Percentiles rank a stretch among this genome's conserved stretches.
Conservation (phyloP, 768 basidiomycete genomes). For the Podaxis pistillaris region DNA sequence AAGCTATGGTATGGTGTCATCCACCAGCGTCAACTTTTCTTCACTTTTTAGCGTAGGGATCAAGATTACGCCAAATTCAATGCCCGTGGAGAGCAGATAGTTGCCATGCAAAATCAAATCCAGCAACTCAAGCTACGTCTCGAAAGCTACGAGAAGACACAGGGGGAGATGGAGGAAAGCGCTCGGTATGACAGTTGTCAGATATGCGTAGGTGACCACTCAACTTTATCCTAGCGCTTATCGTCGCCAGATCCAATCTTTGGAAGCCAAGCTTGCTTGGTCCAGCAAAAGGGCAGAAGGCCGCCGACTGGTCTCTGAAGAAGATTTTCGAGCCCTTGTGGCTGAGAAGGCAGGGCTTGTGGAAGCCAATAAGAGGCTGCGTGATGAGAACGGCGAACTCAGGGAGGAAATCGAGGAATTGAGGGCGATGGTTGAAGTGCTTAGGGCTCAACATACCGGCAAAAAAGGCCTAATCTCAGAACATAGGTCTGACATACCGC, state of each 20-base stretch:
- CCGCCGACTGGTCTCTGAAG: conserved; percentile 29
- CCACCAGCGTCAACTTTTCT: not conserved
- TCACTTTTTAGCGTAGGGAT: conserved; percentile 48
- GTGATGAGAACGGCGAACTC: conserved; percentile 52
- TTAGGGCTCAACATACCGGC: conserved; percentile 57
- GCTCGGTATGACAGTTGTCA: conserved; percentile 45
- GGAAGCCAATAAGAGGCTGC: conserved; percentile 51
- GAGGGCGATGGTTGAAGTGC: conserved; percentile 65
- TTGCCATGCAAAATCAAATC: conserved; percentile 52
- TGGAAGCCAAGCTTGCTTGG: conserved; percentile 56
- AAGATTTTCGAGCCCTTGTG: conserved; percentile 44
- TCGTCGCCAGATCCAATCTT: conserved; percentile 57
- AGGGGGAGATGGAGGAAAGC: conserved; percentile 52
- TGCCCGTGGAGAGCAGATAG: conserved; percentile 57
- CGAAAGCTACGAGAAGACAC: conserved; percentile 54
- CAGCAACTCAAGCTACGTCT: conserved; percentile 67
- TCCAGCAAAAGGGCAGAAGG: conserved; percentile 41
- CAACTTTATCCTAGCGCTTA: conserved; percentile 38
- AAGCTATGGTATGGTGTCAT: conserved; percentile 62
- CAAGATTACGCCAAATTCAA: conserved; percentile 71
- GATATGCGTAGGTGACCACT: conserved; percentile 4
- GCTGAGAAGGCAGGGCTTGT: conserved; percentile 44
- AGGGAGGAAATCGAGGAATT: conserved; percentile 56
- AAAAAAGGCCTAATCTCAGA: conserved; percentile 41
- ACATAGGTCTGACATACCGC: conserved; percentile 39